A percentile compares a stretch with the other conserved stretches of the same genome.
Conservation (phyloP, 2,329 filamentous ascomycete genomes). For the Amesomyces nigricolor region DNA sequence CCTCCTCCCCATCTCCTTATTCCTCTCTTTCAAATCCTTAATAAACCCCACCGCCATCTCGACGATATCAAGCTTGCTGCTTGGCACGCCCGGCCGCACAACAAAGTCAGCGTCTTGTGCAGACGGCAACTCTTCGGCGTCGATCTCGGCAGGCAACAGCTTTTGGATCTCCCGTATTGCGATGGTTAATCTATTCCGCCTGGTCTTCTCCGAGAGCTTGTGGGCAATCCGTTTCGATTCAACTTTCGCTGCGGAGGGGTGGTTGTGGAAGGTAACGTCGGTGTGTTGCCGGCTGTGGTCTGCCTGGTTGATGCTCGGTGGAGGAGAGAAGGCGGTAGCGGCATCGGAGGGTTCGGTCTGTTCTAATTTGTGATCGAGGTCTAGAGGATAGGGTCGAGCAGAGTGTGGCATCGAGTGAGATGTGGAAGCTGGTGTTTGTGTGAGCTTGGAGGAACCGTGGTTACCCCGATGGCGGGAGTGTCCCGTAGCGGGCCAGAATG, state of each 20-base stretch:
- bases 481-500: constrained; percentile 6
- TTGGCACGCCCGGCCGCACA: constrained; percentile 12
- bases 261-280: constrained; percentile 14
- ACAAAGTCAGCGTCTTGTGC: constrained; percentile 8
- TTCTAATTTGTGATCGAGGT: constrained; percentile 10
- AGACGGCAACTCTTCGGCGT: neutral
- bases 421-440: neutral
- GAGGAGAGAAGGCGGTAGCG: constrained; percentile 1
- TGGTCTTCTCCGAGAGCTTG: constrained; percentile 27
- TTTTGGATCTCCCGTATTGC: constrained; percentile 28
- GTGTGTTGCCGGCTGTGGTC: neutral
- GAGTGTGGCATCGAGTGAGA: neutral
- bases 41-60: constrained; percentile 27
- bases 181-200: constrained; percentile 24
- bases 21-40: constrained; percentile 23
- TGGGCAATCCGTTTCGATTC: constrained; percentile 25
- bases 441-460: constrained; percentile 16
- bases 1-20: constrained; percentile 15
- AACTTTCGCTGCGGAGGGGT: constrained; percentile 15
- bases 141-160: constrained; percentile 18
- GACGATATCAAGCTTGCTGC: constrained; percentile 27
- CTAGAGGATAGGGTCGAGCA: constrained; percentile 5
- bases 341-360: constrained; percentile 6
- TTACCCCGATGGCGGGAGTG: constrained; percentile 10
- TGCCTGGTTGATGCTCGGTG: neutral